A percentile compares a stretch with the other conserved stretches of the same genome.
Evolutionary conservation across 306 rosid genomes (phyloP).

Genomic region (Cercis canadensis): DNA sequence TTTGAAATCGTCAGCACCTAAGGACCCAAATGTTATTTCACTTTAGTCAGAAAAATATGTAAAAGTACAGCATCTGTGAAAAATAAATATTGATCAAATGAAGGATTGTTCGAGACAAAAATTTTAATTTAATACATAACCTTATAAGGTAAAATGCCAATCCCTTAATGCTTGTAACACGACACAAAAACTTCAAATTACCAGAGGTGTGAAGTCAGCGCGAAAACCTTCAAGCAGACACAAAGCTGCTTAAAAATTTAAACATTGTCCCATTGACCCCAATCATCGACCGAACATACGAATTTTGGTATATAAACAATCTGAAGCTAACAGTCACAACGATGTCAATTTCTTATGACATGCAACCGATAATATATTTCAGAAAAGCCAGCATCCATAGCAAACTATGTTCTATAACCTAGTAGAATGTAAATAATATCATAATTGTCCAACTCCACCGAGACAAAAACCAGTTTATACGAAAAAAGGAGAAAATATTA

Average conservation of each 20-base stretch:
- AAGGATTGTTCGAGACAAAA: not conserved
- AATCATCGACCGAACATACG: not conserved
- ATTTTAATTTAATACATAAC: no score
- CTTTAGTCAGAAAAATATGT: not conserved
- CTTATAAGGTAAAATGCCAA: no score
- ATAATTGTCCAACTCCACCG: not conserved
- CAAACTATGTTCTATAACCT: not conserved
- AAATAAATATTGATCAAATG: not conserved
- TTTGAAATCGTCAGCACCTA: not conserved
- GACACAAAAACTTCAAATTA: no score
- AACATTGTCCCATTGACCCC: not conserved
- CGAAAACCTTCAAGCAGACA: no score
- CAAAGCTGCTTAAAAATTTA: constrained; percentile 6
- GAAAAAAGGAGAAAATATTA: not conserved
- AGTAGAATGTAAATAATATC: not conserved
- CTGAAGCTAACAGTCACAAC: not conserved
- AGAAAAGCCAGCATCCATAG: not conserved
- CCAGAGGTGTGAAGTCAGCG: no score
- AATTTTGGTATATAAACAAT: not conserved
- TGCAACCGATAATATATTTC: not conserved
- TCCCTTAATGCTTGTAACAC: no score
- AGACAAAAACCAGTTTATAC: not conserved
- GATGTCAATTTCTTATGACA: constrained; percentile 17
- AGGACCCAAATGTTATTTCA: not conserved
- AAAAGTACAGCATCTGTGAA: not conserved